Percentiles rank a stretch among this genome's conserved stretches.
Conservation (phyloP, 768 basidiomycete genomes). For the Astraeus odoratus region DNA sequence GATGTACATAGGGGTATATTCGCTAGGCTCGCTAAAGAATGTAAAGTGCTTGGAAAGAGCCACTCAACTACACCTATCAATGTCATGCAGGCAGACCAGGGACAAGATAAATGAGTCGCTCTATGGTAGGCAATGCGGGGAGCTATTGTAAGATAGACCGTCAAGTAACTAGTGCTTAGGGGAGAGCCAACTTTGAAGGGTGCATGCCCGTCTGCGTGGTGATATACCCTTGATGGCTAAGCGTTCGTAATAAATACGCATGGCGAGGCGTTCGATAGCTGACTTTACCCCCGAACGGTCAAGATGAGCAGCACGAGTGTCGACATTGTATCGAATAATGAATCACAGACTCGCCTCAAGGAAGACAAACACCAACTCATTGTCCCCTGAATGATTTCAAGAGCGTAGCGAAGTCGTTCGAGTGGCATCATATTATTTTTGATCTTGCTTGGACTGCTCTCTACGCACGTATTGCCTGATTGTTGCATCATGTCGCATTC, state of each 20-base stretch:
- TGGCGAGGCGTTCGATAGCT: slow-evolving; percentile 53
- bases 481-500: too few relatives aligned
- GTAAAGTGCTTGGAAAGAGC: too few relatives aligned
- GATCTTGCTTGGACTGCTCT: slow-evolving; percentile 20
- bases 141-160: too few relatives aligned
- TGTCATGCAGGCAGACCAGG: too few relatives aligned
- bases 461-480: slow-evolving; percentile 6
- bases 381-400: slow-evolving; percentile 50
- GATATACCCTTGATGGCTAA: slow-evolving; percentile 23
- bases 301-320: slow-evolving; percentile 67
- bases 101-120: too few relatives aligned
- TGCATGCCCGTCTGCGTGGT: slow-evolving; percentile 15
- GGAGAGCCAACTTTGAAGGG: slow-evolving; percentile 24
- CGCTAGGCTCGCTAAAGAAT: too few relatives aligned
- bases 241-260: slow-evolving; percentile 61
- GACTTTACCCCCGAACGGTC: slow-evolving; percentile 73
- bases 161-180: slow-evolving; percentile 18
- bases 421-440: slow-evolving; percentile 36
- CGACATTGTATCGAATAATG: slow-evolving; percentile 34
- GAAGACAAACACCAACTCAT: slow-evolving; percentile 43
- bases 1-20: too few relatives aligned
- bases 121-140: too few relatives aligned
- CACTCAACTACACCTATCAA: too few relatives aligned
- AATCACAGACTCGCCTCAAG: background rate
- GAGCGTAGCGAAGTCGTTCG: slow-evolving; percentile 37